Evolutionary conservation across 345 rosid species (phyloP).

Genomic region (Syzygium grande): DNA sequence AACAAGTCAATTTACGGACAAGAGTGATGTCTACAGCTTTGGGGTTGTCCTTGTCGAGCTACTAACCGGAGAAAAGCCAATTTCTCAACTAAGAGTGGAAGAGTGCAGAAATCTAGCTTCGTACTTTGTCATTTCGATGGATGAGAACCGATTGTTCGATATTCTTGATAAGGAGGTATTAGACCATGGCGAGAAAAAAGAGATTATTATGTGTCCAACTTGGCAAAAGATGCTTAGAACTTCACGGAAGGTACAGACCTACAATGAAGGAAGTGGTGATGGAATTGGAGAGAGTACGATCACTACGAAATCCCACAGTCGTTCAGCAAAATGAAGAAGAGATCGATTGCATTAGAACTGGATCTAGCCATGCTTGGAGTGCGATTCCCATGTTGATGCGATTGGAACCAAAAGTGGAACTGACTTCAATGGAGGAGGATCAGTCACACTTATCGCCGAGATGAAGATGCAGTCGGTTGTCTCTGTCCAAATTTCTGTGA

Average conservation of each 20-base stretch:
- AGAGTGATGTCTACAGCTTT: neutral
- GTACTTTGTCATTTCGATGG: accelerated
- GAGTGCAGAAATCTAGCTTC: neutral
- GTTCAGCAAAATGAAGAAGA: neutral
- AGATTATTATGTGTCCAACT: neutral
- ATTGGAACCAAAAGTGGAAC: neutral
- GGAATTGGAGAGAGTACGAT: neutral
- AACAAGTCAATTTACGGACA: neutral
- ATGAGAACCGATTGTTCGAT: neutral
- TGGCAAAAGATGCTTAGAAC: neutral
- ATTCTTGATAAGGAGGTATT: neutral
- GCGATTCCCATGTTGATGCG: neutral
- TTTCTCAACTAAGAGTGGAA: neutral
- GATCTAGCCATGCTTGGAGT: neutral
- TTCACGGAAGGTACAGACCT: neutral
- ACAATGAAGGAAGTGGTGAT: neutral
- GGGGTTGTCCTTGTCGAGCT: neutral
- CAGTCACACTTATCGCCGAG: neutral
- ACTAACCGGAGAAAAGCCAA: neutral
- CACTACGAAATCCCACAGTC: neutral
- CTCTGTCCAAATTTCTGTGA: too few relatives aligned
- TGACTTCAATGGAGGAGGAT: neutral
- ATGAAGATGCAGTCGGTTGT: neutral
- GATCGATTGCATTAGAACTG: neutral
- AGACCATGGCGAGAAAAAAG: neutral